Evolutionary conservation across 2,329 filamentous ascomycete species (phyloP), one percentile per base, ranked within the genome.

Genomic region (Kalmusia sp.): DNA sequence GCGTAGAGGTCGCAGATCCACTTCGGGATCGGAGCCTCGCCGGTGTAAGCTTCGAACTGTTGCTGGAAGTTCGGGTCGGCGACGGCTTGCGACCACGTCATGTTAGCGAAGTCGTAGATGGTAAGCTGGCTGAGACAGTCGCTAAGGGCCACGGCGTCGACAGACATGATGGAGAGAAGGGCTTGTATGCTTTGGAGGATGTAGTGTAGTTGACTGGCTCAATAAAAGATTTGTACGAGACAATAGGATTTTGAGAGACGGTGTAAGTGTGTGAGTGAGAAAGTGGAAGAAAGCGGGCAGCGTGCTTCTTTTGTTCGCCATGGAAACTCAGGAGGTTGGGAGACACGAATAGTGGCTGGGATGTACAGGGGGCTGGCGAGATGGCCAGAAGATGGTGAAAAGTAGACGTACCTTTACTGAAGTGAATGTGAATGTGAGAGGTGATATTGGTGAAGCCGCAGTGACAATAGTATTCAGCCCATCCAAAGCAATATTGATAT

Each of bases 401-500:
- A 9, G 19, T 40, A 37, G 33, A 41, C 64, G 49, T 64, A 65
- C 62, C 57, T 58, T 24, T 48, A 27, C 25, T 59, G 40, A 40
- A 27, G 48, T 22, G 30, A 45, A 51, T 22, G 55, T 55, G 55
- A 59, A 55, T 54, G 52, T 31, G 30, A 45, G 34, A 11, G 8
- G n/a, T 49, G 34, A 35, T 15, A 15, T 14, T 39, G 25, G 17
- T 21, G 24, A 24, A 37, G 35, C 14, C 25, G 19, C 28, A 8
- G 22, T 19, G 12, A 22, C 17, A 17, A 21, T 17, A 9, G n/a
- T 6, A n/a, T 11, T 21, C 30, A 43, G 33, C 28, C 37, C 19
- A 12, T 39, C 37, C 47, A 49, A 15, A 34, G 27, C 25, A 27
- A 34, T 34, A 27, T 17, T 4, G 7, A 41, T 21, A 27, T 21